Base-by-base conservation (phyloP, 2,329 filamentous ascomycete genomes). In the Metarhizium humberi region DNA sequence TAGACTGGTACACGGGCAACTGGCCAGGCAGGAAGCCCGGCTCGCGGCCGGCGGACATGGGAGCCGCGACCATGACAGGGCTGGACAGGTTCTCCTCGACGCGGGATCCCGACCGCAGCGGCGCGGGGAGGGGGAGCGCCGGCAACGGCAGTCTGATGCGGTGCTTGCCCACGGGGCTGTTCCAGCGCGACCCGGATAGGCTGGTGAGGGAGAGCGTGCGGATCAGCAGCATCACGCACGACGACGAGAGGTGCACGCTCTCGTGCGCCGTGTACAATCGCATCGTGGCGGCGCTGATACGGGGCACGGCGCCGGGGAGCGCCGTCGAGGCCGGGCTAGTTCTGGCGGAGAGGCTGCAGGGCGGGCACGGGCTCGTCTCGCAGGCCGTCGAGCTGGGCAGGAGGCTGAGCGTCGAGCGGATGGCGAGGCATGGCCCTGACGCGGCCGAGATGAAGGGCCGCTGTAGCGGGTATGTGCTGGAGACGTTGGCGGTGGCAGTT, bases 71-170 rank as follows among this genome's bases (percentile, higher is more conserved):
- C 6, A n/a, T 36, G 0, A 51, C 29, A 0, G 74, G 74, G 1
- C 59, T 77, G 8, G 5, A 29, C 0, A 60, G 42, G 1, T 76
- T 70, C 55, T 43, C 59, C 47, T 6, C 46, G 6, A 60, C 61
- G 0, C 43, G 58, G 3, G 66, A 76, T 52, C 66, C 67, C 4
- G 61, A 60, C 2, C 62, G 49, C 0, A 65, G 67, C 0, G 75
- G 75, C 4, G 71, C 72, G 0, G 75, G 75, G 0, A 50, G 58
- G 2, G 73, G 69, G 3, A 60, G 59, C 6, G 71, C 72, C 0
- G 75, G 75, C 14, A 77, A 78, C 53, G 75, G 75, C 4, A 74
- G 70, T 40, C 59, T 78, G 57, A 78, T 78, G 75, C 67, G 75
- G 3, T 78, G 75, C 57, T 65, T 78, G 1, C 70, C 75, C 0